phyloP scores from a whole-genome alignment of 2,329 filamentous ascomycete species.

The Talaromyces islandicus region DNA sequence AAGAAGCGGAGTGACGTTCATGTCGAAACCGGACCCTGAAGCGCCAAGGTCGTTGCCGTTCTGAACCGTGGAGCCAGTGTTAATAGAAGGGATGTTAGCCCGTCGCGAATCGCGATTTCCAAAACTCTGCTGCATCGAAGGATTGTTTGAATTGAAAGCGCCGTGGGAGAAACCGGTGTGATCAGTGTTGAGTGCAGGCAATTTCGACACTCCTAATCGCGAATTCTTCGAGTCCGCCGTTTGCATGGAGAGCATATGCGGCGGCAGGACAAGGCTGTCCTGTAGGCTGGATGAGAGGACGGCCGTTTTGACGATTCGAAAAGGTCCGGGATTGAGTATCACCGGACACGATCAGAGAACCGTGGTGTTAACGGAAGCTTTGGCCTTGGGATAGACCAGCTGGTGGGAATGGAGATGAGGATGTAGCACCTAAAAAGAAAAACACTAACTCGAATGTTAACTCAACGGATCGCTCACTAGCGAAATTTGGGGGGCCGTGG shows the following conservation, averaged over 20 bases:
- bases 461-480: background rate
- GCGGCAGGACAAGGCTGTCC: constrained; percentile 76
- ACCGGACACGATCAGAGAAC: constrained; percentile 14
- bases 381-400: background rate
- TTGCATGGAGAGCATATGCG: constrained; percentile 87
- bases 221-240: constrained; percentile 61
- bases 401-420: background rate
- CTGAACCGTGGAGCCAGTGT: constrained; percentile 64
- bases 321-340: constrained; percentile 15
- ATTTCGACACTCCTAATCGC: constrained; percentile 70
- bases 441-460: background rate
- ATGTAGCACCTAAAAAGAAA: background rate
- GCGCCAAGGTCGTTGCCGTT: constrained; percentile 70
- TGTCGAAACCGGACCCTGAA: constrained; percentile 85
- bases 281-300: constrained; percentile 68
- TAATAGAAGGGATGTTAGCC: constrained; percentile 82
- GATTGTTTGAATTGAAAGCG: constrained; percentile 78
- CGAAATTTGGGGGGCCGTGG: background rate
- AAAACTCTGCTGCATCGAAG: constrained; percentile 65
- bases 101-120: constrained; percentile 80
- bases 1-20: constrained; percentile 96
- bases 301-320: constrained; percentile 65
- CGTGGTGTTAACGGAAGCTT: constrained; percentile 3
- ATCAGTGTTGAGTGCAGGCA: constrained; percentile 62
- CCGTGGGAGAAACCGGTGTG: constrained; percentile 90